Percentiles rank a stretch among this genome's conserved stretches.
phyloP scores from a whole-genome alignment of 106 monocot genomes.

The Chionographis japonica region DNA sequence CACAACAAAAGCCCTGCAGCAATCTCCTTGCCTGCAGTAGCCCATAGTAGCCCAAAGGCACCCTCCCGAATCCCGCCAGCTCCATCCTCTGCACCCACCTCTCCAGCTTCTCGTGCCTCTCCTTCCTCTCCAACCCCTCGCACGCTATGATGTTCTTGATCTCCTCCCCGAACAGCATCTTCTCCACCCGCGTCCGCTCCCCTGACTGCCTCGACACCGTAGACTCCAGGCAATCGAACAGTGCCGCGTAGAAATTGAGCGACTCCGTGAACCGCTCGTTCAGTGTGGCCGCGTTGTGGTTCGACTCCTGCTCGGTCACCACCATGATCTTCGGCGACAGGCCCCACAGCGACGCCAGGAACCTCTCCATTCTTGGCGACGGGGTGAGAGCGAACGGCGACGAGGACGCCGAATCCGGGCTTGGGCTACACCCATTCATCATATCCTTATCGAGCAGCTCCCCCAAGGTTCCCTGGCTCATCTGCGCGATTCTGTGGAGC shows the following conservation, averaged over 20 bases:
- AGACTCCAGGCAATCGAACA: conserved; percentile 58
- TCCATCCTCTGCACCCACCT: conserved; percentile 57
- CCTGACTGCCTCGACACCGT: conserved; percentile 21
- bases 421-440: conserved; percentile 1
- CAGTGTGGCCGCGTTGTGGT: conserved; percentile 33
- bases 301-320: conserved; percentile 43
- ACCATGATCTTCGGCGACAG: conserved; percentile 49
- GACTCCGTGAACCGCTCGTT: conserved; percentile 46
- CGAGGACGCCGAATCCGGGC: conserved; percentile 11
- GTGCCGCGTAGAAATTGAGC: conserved; percentile 54
- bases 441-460: conserved; percentile 12
- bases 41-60: conserved; percentile 44
- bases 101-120: conserved; percentile 70
- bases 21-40: conserved; percentile 46
- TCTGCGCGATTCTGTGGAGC: background rate
- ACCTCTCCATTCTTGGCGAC: conserved; percentile 23
- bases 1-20: conserved; percentile 40
- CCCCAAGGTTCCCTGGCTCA: background rate
- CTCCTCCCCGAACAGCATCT: conserved; percentile 62
- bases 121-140: conserved; percentile 66
- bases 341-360: conserved; percentile 25
- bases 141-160: conserved; percentile 62
- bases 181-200: conserved; percentile 55
- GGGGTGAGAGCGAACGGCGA: conserved; percentile 3
- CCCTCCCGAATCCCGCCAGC: conserved; percentile 43